Base-by-base conservation (phyloP, 768 basidiomycete genomes). In the Neoboletus subvelutipes region DNA sequence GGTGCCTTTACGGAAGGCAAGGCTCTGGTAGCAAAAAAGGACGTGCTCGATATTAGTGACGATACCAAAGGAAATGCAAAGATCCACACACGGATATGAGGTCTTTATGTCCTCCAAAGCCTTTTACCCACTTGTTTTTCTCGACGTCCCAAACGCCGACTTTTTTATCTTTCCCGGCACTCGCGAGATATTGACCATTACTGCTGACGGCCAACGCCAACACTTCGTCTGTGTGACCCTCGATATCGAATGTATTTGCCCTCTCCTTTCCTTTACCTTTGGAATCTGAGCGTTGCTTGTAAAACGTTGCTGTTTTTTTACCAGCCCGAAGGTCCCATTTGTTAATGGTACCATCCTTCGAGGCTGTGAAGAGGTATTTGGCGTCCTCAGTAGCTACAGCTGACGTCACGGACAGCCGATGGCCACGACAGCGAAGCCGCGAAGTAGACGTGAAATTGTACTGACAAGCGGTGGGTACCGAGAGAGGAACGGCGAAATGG, bases 201-300 rank as follows among this genome's bases (percentile, higher is more conserved):
- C 82, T 80, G 60, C 91, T 95, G 45, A 97, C 69, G 1, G 96
- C 92, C 15, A 99, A 77, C 5, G 85, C 80, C 42, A 93, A 78
- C 0, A 99, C 83, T 70, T 94, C 90, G 65, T 94, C 93, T 8
- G 83, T 87, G 70, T 99, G 96, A 1, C 96, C 95, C 55, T 81
- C 73, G 4, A 83, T 67, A 4, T 81, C 78, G 1, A 72, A 66
- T 13, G 71, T 57, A 64, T 78, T 78, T 28, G 73, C 78, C 68
- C 82, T 84, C 40, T 80, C 81, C 68, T 88, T 86, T 15, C 82
- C 82, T 60, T 83, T 86, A 53, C 65, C 74, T 73, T 66, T 84
- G 73, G 31, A 64, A 67, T 64, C 76, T 64, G 77, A 71, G 22
- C 83, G 80, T 11, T 77, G 63, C 71, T 92, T 92, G 67, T 83